These are phyloP conservation scores for Oropetium thomaeum DNA, from an alignment of 176 grass and related monocot genomes.

Conservation along the genomic window DNA sequence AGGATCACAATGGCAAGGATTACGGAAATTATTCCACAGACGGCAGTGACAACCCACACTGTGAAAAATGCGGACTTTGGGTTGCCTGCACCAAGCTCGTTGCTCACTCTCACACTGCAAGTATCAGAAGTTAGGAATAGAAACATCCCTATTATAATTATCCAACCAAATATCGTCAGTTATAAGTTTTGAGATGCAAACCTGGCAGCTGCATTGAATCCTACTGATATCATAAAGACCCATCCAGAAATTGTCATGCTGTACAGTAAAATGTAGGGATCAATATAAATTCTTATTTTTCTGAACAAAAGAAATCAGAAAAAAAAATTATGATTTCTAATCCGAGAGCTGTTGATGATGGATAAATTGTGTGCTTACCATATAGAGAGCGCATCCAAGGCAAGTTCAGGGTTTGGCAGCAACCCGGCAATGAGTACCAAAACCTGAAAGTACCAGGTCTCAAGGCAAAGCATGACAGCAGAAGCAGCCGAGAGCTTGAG, in stretches of 20 bases:
- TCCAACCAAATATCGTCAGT: background rate
- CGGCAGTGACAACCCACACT: constrained; percentile 50
- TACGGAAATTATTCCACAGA: constrained; percentile 32
- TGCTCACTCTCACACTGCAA: constrained; percentile 74
- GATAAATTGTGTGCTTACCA: constrained; percentile 21
- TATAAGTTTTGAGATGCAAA: background rate
- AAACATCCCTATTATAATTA: background rate
- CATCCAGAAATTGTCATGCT: constrained; percentile 74
- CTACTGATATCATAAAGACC: constrained; percentile 89
- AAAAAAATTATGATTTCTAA: background rate
- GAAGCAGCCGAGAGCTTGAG: constrained; percentile 58
- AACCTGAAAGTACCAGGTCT: constrained; percentile 73
- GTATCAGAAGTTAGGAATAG: background rate
- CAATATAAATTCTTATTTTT: background rate
- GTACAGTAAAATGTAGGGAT: constrained; percentile 2
- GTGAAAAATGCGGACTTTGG: constrained; percentile 66
- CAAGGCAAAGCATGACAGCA: constrained; percentile 70
- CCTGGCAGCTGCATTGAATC: constrained; percentile 89
- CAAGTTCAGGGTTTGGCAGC: constrained; percentile 54
- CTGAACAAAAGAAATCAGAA: background rate
- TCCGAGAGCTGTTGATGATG: background rate
- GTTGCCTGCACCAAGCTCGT: constrained; percentile 77
- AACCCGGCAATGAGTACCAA: constrained; percentile 64
- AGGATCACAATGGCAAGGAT: constrained; percentile 42
- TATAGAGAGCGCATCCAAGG: constrained; percentile 58